Evolutionary conservation across 2,329 filamentous ascomycete species (phyloP), one percentile per base, ranked within the genome.

Genomic region (Cladophialophora psammophila): DNA sequence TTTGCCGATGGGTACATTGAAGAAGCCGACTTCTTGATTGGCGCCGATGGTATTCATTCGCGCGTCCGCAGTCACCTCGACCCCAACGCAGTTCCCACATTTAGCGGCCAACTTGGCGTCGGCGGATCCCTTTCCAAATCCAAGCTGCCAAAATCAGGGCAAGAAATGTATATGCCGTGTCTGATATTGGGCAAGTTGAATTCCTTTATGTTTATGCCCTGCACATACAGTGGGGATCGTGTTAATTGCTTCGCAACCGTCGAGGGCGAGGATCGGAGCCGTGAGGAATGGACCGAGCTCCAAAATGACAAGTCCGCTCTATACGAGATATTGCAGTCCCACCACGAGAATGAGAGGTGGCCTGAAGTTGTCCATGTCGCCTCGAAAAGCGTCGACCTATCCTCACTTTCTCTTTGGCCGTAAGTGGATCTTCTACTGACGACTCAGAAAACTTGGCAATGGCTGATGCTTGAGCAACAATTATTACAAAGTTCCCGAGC

Each of bases 31-130:
- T 64, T 74, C 13, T 60, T 75, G 45, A 65, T 75, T 45, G 74
- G 74, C 5, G 69, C 70, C 13, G 74, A 76, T 62, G 74, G 74
- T 4, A 75, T 75, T 52, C 72, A 76, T 64, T 72, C 71, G 5
- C 10, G 66, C 36, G 68, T 71, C 12, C 64, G 72, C 7, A 62
- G 53, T 4, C 36, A 64, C 40, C 35, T 73, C 31, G 53, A 64
- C 15, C 66, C 69, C 12, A 35, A 26, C 13, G 61, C 62, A 2
- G 52, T 62, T 2, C 70, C 71, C 15, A 64, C 57, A 2, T 73
- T 68, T 62, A 71, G 63, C 53, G 71, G 71, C 36, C 71, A 65
- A 20, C 45, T 69, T 31, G 71, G 68, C n/a, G 57, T 73, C 12
- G 69, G 66, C 12, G 69, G 69, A 0, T 60, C 61, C 38, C 32